Percentiles rank a stretch among this genome's conserved stretches.
phyloP scores from a whole-genome alignment of 2,329 filamentous ascomycete genomes.

The Tolypocladium inflatum region DNA sequence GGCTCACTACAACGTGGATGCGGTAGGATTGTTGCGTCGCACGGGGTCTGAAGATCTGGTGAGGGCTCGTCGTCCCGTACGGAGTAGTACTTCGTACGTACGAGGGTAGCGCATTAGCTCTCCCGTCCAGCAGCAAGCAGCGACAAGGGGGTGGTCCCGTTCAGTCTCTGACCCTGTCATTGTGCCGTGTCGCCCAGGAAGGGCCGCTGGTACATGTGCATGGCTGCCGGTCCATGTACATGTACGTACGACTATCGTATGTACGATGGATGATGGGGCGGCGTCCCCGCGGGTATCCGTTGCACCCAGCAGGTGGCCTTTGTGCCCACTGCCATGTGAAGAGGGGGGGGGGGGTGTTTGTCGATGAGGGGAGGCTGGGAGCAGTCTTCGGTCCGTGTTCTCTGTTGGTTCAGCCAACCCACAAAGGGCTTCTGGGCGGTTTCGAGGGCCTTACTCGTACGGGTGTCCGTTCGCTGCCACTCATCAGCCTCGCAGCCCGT shows the following conservation, averaged over 20 bases:
- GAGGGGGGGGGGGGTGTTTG: neutral
- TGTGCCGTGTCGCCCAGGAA: neutral
- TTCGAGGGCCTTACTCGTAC: too few relatives aligned
- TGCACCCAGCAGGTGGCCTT: neutral
- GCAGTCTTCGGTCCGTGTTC: neutral
- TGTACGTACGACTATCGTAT: neutral
- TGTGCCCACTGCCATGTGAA: neutral
- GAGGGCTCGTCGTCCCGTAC: neutral
- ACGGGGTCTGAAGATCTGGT: neutral
- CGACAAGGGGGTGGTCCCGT: neutral
- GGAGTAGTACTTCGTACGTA: neutral
- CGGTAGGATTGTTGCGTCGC: neutral
- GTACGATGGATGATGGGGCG: neutral
- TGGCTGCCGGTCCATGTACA: neutral
- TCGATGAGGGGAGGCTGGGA: neutral
- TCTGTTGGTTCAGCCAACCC: neutral
- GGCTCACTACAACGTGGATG: neutral
- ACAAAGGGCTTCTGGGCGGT: neutral
- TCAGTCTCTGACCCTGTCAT: neutral
- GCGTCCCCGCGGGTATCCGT: neutral
- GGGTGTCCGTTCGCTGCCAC: too few relatives aligned
- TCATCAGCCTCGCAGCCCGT: neutral
- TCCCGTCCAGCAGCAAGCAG: slow-evolving; percentile 5
- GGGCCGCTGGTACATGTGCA: neutral
- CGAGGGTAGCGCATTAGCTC: slow-evolving; percentile 9